Evolutionary conservation across 2,329 filamentous ascomycete species (phyloP).

Genomic region (Aspergillus flavus): DNA sequence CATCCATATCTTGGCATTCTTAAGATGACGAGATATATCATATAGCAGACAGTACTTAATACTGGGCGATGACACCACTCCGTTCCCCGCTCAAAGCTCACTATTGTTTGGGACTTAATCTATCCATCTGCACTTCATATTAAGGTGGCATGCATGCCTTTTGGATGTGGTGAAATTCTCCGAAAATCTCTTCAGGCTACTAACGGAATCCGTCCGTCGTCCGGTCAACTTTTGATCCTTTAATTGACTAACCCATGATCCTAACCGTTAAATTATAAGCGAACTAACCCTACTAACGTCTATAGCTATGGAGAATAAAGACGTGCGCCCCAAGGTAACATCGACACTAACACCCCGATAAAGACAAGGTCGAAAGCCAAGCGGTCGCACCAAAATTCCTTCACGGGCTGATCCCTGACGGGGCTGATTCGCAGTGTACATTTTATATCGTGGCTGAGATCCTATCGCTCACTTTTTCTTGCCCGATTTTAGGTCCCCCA

Average conservation of each 20-base stretch:
- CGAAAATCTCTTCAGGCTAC: background rate
- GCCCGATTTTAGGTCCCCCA: background rate
- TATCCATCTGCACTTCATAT: background rate
- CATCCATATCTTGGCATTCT: slow-evolving; percentile 1
- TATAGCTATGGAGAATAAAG: background rate
- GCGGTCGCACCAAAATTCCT: background rate
- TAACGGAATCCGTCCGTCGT: background rate
- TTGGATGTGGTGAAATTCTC: background rate
- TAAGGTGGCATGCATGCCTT: background rate
- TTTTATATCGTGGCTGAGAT: background rate
- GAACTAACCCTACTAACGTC: background rate
- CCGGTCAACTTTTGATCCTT: background rate
- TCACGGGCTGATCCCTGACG: background rate
- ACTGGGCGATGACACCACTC: background rate
- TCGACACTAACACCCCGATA: background rate
- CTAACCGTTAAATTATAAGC: background rate
- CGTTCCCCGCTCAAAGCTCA: background rate
- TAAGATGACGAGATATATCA: background rate
- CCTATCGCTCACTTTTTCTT: background rate
- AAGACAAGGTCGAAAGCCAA: background rate
- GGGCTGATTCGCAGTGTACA: background rate
- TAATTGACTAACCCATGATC: background rate
- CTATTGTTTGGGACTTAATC: background rate
- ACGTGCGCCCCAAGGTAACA: background rate
- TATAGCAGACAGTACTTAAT: background rate